Base-by-base conservation (phyloP, 2,329 filamentous ascomycete genomes). In the Chaetomiaceae sp. region DNA sequence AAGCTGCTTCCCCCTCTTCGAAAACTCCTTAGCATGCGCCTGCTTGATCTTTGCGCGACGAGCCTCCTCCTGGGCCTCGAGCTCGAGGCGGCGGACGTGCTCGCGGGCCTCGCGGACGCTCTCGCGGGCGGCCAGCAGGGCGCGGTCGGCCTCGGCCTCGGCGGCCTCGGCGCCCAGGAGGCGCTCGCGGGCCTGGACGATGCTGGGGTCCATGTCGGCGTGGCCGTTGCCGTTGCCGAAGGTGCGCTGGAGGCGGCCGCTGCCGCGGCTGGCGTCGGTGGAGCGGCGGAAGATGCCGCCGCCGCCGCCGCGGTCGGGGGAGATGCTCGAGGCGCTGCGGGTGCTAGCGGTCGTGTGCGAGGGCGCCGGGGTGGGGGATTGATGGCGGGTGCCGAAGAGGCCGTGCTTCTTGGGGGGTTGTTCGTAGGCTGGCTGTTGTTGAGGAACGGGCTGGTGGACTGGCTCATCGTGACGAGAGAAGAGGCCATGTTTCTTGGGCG, bases 1-100 rank as follows among this genome's bases (percentile, higher is more conserved):
- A 54, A 88, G 78, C n/a, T 79, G 77, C 68, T 84, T 83, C n/a
- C 82, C 84, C 48, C 83, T 75, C 80, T 85, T 87, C 6, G 80
- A 83, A 27, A 88, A 77, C 63, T 82, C 79, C 61, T 74, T 77
- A 1, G 84, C 85, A 64, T 87, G 81, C 48, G 76, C 74, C 69
- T 85, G 78, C 78, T 88, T 88, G 47, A 87, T 80, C 76, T 82
- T 85, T 1, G 84, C 84, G 38, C 78, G 68, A 20, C 83, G 72
- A 2, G 84, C 80, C 64, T 86, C 82, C 68, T 85, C 83, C 61
- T 75, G 76, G 1, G 84, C 84, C 70, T 88, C 85, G 47, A 75
- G 66, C 72, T 88, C 85, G 4, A 88, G 69, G 14, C 74, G 69
- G 70, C 77, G 80, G 2, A 87, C 81, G 57, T 87, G 78, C 42